Base-by-base conservation (phyloP, 352 stramenopile genomes). In the Blastocystis sp. region DNA sequence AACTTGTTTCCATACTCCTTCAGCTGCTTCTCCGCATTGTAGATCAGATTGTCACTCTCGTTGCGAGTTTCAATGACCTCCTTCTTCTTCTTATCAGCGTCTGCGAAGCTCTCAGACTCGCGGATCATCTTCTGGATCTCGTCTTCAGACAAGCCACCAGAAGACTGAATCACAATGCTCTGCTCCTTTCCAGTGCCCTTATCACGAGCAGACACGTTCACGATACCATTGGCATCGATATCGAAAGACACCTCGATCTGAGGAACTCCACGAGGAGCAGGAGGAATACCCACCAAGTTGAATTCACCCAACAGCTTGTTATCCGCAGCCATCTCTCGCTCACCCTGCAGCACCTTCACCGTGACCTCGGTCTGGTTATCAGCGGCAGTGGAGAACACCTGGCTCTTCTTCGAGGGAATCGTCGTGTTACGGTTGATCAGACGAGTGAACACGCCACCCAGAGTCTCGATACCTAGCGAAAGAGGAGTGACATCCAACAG, bases 191-290 rank as follows among this genome's bases (percentile, higher is more conserved):
- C 95, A 47, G 96, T 98, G 26, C 47, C 90, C 93, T 98, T 98
- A 92, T 99, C 97, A 90, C 97, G 97, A 45, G 95, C 96, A 76
- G 92, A 94, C 9, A 98, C 96, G 91, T 98, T 97, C 77, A 98
- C 92, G 91, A 99, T 98, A 92, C 96, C 96, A 92, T 99, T 97
- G 8, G 96, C 96, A 91, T 99, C 96, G 92, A 99, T 98, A 92
- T 98, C 97, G 90, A 98, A 99, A 54, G 93, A 96, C 26, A 98
- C 96, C 90, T 98, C 96, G 89, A 98, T 98, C 92, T 98, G 96
- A 56, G 96, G 96, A 62, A 98, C 93, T 76, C 96, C 96, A 91
- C 96, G 94, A 61, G 95, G 96, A 59, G 97, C 96, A 45, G 96
- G 96, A 62, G 96, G 96, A 90, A 99, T 98, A 87, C 96, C 96